These are phyloP conservation scores for Malus hybrid DNA, from an alignment of 331 rosid species.

Conservation along the genomic window DNA sequence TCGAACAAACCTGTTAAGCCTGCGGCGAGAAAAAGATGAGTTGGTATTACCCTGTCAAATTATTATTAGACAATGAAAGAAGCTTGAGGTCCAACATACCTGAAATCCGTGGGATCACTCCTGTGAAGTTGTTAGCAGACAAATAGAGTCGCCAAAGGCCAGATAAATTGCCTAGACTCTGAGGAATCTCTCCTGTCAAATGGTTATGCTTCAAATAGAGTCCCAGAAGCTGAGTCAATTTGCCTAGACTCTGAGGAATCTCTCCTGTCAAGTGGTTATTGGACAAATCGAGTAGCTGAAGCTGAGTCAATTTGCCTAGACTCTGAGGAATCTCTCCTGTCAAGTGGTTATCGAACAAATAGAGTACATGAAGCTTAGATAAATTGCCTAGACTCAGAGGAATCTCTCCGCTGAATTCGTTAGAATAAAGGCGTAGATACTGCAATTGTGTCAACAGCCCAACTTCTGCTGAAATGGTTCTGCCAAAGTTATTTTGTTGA, in stretches of 20 bases:
- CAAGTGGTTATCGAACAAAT: conserved; percentile 36
- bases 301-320: too few species aligned
- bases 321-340: conserved; percentile 32
- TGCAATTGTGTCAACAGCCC: background rate
- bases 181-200: conserved; percentile 35
- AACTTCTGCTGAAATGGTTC: conserved; percentile 36
- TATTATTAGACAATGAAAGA: too few species aligned
- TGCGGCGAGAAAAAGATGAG: too few species aligned
- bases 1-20: too few species aligned
- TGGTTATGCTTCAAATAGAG: conserved; percentile 38
- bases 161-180: conserved; percentile 14
- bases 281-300: too few species aligned
- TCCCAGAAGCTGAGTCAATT: background rate
- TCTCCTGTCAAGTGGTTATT: conserved; percentile 33
- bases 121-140: conserved; percentile 35
- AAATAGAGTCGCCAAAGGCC: conserved; percentile 20
- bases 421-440: background rate
- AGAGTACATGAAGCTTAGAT: background rate
- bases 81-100: conserved; percentile 32
- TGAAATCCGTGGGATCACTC: conserved; percentile 23
- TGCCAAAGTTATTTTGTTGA: conserved; percentile 23
- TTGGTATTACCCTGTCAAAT: background rate
- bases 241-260: conserved; percentile 24
- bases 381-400: conserved; percentile 39
- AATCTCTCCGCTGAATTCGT: conserved; percentile 39